Evolutionary conservation across 2,329 filamentous ascomycete species (phyloP), one percentile per base, ranked within the genome.

Genomic region (Pezicula neosporulosa): DNA sequence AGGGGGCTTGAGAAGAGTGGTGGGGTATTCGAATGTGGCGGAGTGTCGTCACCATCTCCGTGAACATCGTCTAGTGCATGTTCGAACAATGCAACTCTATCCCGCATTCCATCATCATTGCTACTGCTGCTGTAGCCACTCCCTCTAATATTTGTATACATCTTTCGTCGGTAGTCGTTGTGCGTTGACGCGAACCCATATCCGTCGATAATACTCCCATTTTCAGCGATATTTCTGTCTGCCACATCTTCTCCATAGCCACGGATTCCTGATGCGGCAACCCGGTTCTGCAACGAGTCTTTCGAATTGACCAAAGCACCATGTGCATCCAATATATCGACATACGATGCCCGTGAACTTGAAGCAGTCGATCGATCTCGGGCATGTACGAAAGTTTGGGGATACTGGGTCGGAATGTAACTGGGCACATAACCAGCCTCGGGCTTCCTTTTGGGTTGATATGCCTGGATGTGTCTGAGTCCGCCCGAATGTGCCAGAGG

Each of bases 231-330:
- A 54, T 86, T 86, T 33, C 83, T 73, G 56, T 85, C 81, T 2
- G 81, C 82, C 2, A 86, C 81, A 61, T 85, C 82, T 62, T 87
- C 84, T n/a, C 78, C 82, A 57, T 82, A 85, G 46, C 80, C 75
- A 41, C 74, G 72, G 0, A 70, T 68, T 1, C 80, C 81, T 0
- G 77, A 62, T 1, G 80, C 79, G 49, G 73, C 65, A 3, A 82
- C 59, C 15, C 79, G 71, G 9, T 57, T 69, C 68, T 44, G 68
- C 67, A 73, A 24, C 18, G 69, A 68, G 37, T 71, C 70, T 41
- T 44, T 44, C 15, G 71, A 67, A 0, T 74, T 72, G 27, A 65
- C 74, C 37, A 83, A 69, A 24, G 72, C 75, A 0, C 78, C 77
- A 53, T 81, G 77, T 0, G 81, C 81, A 56, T 85, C 82, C 2